Conservation (phyloP, 2,329 filamentous ascomycete genomes). For the Venturiaceae sp. region DNA sequence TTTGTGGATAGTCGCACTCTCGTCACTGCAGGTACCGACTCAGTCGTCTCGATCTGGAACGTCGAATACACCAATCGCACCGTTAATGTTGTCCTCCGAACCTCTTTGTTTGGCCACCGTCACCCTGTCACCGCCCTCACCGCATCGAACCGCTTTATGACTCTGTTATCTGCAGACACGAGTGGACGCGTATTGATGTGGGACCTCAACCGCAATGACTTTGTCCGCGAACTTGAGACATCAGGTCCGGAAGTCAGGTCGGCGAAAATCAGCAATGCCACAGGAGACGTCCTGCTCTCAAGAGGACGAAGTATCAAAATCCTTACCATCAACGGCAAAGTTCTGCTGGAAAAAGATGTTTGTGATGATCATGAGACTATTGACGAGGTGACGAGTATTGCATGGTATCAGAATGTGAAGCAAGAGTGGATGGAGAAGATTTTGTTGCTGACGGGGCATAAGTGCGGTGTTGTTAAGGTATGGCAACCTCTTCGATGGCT, state of each 20-base stretch:
- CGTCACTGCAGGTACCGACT: constrained; percentile 86
- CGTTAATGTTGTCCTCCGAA: constrained; percentile 69
- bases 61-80: constrained; percentile 56
- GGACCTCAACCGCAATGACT: constrained; percentile 86
- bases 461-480: constrained; percentile 57
- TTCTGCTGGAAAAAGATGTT: constrained; percentile 73
- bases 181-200: constrained; percentile 82
- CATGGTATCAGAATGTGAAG: constrained; percentile 84
- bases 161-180: constrained; percentile 71
- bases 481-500: neutral
- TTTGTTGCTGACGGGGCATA: constrained; percentile 82
- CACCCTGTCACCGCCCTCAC: constrained; percentile 73
- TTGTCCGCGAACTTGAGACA: constrained; percentile 64
- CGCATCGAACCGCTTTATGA: constrained; percentile 79
- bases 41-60: constrained; percentile 77
- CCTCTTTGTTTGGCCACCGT: constrained; percentile 84
- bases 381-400: constrained; percentile 71
- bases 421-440: constrained; percentile 88
- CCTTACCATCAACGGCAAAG: constrained; percentile 79
- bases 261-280: constrained; percentile 80
- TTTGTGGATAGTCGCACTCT: constrained; percentile 87
- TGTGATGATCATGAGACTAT: constrained; percentile 52
- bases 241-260: constrained; percentile 47
- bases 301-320: constrained; percentile 64
- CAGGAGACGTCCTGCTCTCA: constrained; percentile 81